Percentiles rank a stretch among this genome's conserved stretches.
Conservation (phyloP, 257 asterid species). For the Haberlea rhodopensis region DNA sequence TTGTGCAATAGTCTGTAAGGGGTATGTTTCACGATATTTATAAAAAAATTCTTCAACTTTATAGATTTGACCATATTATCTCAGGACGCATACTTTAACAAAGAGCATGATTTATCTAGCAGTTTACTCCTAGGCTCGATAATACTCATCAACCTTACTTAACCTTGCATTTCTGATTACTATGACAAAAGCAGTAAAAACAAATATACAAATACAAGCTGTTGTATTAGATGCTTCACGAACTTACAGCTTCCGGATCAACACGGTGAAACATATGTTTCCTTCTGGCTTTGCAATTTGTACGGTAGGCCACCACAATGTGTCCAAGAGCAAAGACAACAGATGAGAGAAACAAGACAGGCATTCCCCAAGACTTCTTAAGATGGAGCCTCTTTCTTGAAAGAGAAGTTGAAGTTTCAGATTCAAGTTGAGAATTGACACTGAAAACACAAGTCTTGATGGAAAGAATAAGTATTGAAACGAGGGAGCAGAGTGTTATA, state of each 20-base stretch:
- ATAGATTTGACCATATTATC: neutral
- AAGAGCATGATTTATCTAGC: neutral
- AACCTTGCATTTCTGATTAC: neutral
- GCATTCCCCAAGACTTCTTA: constrained; percentile 99
- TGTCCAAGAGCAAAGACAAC: constrained; percentile 97
- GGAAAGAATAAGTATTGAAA: constrained; percentile 69
- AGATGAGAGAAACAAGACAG: constrained; percentile 88
- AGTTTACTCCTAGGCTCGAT: neutral
- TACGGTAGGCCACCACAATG: constrained; percentile 84
- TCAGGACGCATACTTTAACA: neutral
- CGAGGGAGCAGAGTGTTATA: constrained; percentile 67
- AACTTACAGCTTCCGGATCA: constrained; percentile 89
- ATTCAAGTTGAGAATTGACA: constrained; percentile 77
- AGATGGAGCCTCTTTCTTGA: constrained; percentile 85
- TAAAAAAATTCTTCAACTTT: neutral
- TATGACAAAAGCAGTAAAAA: neutral
- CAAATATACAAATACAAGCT: neutral
- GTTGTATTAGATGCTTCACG: neutral
- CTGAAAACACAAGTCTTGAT: constrained; percentile 82
- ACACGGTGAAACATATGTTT: constrained; percentile 81
- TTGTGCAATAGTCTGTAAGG: neutral
- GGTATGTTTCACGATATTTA: neutral
- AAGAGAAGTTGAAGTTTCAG: constrained; percentile 64
- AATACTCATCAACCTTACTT: neutral
- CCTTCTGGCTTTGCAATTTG: constrained; percentile 91